phyloP scores from a whole-genome alignment of 805 yeast species.

The Wickerhamomyces queroliae region DNA sequence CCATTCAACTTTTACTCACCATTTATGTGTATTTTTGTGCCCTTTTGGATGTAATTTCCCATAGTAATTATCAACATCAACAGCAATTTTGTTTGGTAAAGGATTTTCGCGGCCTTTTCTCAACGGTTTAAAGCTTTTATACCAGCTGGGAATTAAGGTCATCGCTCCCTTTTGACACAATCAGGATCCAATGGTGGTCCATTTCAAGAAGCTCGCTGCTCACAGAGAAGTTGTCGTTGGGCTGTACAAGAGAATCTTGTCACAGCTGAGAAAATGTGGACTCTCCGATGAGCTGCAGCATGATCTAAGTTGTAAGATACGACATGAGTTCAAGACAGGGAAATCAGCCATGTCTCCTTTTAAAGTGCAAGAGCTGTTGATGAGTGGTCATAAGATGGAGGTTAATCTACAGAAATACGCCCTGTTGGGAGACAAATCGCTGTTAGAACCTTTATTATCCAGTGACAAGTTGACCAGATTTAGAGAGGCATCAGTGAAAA shows the following conservation, averaged over 20 bases:
- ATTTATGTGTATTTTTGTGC: no score
- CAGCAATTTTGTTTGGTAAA: no score
- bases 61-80: no score
- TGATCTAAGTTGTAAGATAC: background rate
- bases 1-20: no score
- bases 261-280: background rate
- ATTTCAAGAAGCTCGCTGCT: slow-evolving; percentile 21
- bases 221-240: slow-evolving; percentile 25
- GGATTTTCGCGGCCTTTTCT: no score
- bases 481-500: background rate
- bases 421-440: background rate
- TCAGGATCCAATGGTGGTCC: no score
- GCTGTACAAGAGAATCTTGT: slow-evolving; percentile 13
- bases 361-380: slow-evolving; percentile 5
- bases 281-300: background rate
- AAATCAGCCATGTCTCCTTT: background rate
- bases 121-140: no score
- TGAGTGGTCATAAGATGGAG: slow-evolving; percentile 10
- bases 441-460: background rate
- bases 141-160: no score
- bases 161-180: no score
- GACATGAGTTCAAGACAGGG: slow-evolving; percentile 7
- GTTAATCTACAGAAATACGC: background rate
- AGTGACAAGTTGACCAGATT: background rate
- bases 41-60: no score